Evolutionary conservation across 2,329 filamentous ascomycete species (phyloP), one percentile per base, ranked within the genome.

Genomic region (Mollisia scopiformis): DNA sequence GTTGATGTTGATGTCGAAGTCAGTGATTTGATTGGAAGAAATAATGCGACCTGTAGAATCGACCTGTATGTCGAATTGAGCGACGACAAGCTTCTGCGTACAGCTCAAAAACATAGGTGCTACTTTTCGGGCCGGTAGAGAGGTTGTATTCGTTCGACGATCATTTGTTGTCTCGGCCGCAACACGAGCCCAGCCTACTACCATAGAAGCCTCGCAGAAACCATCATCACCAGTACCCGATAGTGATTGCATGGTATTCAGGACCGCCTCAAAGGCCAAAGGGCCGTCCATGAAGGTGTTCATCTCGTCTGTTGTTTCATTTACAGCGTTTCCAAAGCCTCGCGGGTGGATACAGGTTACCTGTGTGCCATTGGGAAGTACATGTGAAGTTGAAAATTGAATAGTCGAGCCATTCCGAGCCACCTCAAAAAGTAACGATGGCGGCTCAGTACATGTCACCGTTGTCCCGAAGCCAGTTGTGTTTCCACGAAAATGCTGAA

Each of bases 401-500:
- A 57, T 31, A 6, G 10, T 39, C 6, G 31, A 35, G 41, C 43
- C 52, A 33, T 50, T 19, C 16, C 58, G 14, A 33, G 31, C 55
- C 3, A 35, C 31, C 3, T 35, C 31, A 35, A 35, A 35, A 13
- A 13, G 31, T 16, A 47, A 16, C 14, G 41, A 33, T 53, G 23
- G 47, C 35, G 79, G 55, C 14, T 63, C 21, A 2, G 59, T 58
- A 52, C 79, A 81, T 0, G 69, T 61, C 6, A 79, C 60, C 6
- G 71, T 54, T 0, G 74, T 72, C 0, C 76, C 75, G 30, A 79
- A 67, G 0, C 72, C 74, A 5, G 37, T 64, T 0, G 78, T 79
- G 10, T 55, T 25, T 7, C 52, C 60, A 11, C 21, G 19, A 16
- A 47, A 55, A 0, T 72, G 72, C 2, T 63, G 58, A 2, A 62